Percentiles rank a stretch among this genome's conserved stretches.
These are phyloP conservation scores for Saksenaea oblongispora DNA, from an alignment of 371 early-diverging fungal species.

Conservation along the genomic window DNA sequence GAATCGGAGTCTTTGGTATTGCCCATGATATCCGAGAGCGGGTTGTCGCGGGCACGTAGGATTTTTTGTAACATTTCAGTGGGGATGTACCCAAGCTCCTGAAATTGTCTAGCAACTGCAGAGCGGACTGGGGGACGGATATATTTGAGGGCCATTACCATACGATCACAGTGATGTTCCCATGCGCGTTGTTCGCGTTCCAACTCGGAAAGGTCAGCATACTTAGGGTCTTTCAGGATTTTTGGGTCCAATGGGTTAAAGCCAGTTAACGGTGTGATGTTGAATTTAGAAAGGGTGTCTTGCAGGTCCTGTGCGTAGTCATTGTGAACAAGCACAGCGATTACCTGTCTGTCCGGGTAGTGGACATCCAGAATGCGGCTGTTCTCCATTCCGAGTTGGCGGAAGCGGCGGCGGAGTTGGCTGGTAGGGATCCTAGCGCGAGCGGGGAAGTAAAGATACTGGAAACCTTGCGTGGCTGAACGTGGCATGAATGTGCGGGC, in stretches of 20 bases:
- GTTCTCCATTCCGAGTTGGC: background rate
- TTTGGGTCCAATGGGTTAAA: background rate
- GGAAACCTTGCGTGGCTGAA: conserved; percentile 11
- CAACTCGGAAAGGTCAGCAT: background rate
- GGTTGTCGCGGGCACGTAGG: too few relatives aligned
- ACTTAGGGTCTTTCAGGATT: background rate
- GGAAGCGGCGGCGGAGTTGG: background rate
- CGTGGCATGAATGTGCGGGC: conserved; percentile 8
- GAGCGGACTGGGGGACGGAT: background rate
- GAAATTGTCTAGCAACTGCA: too few relatives aligned
- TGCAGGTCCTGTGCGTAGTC: conserved; percentile 11
- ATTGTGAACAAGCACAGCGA: conserved; percentile 6
- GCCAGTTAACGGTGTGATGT: too few relatives aligned
- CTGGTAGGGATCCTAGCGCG: background rate
- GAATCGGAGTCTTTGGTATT: too few relatives aligned
- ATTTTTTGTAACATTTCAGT: too few relatives aligned
- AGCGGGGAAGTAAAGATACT: conserved; percentile 6
- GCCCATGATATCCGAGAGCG: too few relatives aligned
- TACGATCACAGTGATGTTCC: background rate
- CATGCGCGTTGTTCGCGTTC: background rate
- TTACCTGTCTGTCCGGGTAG: conserved; percentile 6
- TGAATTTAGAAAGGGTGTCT: too few relatives aligned
- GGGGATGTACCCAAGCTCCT: too few relatives aligned
- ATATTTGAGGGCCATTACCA: background rate
- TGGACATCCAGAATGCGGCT: conserved; percentile 11